Evolutionary conservation across 805 yeast species (phyloP).

Genomic region (Kazachstania kunashirensis): DNA sequence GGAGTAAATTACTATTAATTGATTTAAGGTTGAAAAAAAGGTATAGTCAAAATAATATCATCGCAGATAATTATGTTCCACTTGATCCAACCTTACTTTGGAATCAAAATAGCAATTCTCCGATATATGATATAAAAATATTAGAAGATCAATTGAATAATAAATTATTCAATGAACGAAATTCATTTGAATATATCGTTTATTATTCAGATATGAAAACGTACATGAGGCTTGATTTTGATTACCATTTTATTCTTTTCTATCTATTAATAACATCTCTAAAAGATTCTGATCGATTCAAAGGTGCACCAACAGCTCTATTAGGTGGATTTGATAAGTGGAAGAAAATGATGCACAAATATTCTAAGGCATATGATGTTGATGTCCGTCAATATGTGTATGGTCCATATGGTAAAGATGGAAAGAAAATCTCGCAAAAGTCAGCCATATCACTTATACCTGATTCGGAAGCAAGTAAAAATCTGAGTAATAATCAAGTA

Average conservation of each 20-base stretch:
- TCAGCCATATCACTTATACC: not conserved
- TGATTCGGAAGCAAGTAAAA: not conserved
- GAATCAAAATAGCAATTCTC: conserved; percentile 18
- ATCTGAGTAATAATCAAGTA: not conserved
- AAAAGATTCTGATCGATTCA: conserved; percentile 6
- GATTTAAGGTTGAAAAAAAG: conserved; percentile 33
- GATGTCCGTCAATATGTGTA: conserved; percentile 16
- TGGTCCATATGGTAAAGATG: conserved; percentile 7
- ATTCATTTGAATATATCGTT: conserved; percentile 30
- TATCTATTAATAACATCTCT: conserved; percentile 20
- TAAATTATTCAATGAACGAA: conserved; percentile 24
- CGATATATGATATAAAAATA: conserved; percentile 27
- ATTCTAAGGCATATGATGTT: conserved; percentile 20
- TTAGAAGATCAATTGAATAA: conserved; percentile 24
- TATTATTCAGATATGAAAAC: conserved; percentile 33
- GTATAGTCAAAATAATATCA: conserved; percentile 30
- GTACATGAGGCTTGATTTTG: conserved; percentile 24
- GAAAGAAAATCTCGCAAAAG: not conserved
- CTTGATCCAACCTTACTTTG: conserved; percentile 33
- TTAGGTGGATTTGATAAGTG: conserved; percentile 41
- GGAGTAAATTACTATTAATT: conserved; percentile 29
- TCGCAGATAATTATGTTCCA: conserved; percentile 31
- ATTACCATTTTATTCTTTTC: conserved; percentile 28
- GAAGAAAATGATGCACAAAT: conserved; percentile 29
- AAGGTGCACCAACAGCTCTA: conserved; percentile 25